Evolutionary conservation across 73 alveolate genomes (phyloP).

Genomic region (Symbiodinium pilosum): DNA sequence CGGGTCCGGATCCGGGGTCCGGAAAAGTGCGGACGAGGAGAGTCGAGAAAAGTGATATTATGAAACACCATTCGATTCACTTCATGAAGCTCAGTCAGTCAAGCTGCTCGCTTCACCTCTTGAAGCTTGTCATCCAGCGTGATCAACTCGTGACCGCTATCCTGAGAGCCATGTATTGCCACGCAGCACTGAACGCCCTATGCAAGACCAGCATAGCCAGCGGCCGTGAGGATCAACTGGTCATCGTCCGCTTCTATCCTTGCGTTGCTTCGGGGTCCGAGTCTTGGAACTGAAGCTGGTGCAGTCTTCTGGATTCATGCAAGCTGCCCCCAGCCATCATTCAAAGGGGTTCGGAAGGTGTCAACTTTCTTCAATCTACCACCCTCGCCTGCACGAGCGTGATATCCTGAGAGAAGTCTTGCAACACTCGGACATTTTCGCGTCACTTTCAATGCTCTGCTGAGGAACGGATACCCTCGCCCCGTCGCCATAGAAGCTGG

Average conservation of each 20-base stretch:
- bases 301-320: neutral
- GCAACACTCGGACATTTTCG: neutral
- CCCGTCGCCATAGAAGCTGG: conserved; percentile 52
- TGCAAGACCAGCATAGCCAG: no score
- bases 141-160: conserved; percentile 58
- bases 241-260: conserved; percentile 67
- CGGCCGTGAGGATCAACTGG: conserved; percentile 28
- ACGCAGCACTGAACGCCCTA: neutral
- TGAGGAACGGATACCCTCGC: conserved; percentile 55
- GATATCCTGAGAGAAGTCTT: neutral
- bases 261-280: neutral
- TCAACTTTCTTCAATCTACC: neutral
- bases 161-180: neutral
- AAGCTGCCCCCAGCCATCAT: conserved; percentile 90
- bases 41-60: no score
- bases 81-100: neutral
- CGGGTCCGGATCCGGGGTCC: no score
- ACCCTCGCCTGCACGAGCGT: conserved; percentile 51
- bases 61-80: no score
- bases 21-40: no score
- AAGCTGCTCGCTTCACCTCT: neutral
- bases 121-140: conserved; percentile 35
- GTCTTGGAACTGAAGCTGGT: neutral
- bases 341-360: conserved; percentile 46
- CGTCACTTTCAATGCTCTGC: no score